Evolutionary conservation across 495 filamentous ascomycete genomes (phyloP).

Genomic region (Physcia stellaris): DNA sequence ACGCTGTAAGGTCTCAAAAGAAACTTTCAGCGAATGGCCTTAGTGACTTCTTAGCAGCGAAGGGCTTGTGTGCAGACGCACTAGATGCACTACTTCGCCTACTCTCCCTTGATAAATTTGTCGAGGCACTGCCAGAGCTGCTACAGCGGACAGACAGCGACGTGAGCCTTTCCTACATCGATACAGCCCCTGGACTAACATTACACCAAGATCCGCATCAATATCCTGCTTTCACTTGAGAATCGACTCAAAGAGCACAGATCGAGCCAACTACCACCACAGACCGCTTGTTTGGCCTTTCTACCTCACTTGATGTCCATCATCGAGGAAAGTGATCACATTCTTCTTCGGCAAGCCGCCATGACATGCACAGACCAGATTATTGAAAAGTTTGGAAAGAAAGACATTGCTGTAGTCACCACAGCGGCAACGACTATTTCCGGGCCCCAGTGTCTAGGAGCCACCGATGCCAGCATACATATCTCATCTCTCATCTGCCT

Average conservation of each 20-base stretch:
- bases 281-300: constrained; percentile 60
- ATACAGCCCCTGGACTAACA: background rate
- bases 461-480: constrained; percentile 55
- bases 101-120: constrained; percentile 69
- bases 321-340: constrained; percentile 54
- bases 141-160: constrained; percentile 57
- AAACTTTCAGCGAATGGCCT: too few species aligned
- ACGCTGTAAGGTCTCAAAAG: too few species aligned
- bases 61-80: constrained; percentile 47
- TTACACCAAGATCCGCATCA: constrained; percentile 42
- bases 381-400: constrained; percentile 82
- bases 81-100: constrained; percentile 63
- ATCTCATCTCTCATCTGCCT: constrained; percentile 77
- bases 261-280: constrained; percentile 48
- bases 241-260: constrained; percentile 55
- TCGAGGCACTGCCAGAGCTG: constrained; percentile 66
- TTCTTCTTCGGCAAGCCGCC: constrained; percentile 63
- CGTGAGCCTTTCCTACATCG: constrained; percentile 5
- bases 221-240: constrained; percentile 67
- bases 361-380: constrained; percentile 82
- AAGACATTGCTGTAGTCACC: constrained; percentile 52
- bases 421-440: constrained; percentile 58
- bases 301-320: constrained; percentile 61
- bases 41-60: too few species aligned
- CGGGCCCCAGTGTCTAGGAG: constrained; percentile 60